These are phyloP conservation scores for Claviceps sp. DNA, from an alignment of 2,329 filamentous ascomycete genomes.

Conservation along the genomic window DNA sequence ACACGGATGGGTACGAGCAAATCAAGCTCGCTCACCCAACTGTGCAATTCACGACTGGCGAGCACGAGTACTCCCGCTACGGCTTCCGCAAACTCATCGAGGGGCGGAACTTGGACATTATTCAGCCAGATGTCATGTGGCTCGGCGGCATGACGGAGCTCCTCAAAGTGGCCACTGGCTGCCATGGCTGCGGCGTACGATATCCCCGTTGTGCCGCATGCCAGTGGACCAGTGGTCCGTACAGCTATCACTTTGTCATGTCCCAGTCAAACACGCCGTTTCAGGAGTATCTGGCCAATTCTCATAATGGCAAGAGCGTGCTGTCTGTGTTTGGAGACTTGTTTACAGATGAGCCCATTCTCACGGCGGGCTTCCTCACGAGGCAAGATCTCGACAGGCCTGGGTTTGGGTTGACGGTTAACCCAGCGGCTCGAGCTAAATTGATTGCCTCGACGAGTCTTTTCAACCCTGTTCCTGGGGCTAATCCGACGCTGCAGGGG, in stretches of 20 bases:
- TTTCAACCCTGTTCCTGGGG: slow-evolving; percentile 50
- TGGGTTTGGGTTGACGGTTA: slow-evolving; percentile 79
- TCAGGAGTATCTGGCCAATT: slow-evolving; percentile 93
- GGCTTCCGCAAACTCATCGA: slow-evolving; percentile 92
- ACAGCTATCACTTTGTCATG: slow-evolving; percentile 92
- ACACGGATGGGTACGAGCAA: slow-evolving; percentile 78
- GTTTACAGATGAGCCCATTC: slow-evolving; percentile 83
- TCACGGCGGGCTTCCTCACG: slow-evolving; percentile 67
- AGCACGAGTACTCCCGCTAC: slow-evolving; percentile 90
- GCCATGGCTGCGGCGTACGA: slow-evolving; percentile 88
- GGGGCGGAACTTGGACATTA: slow-evolving; percentile 80
- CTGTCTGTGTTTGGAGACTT: slow-evolving; percentile 85
- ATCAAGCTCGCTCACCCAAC: slow-evolving; percentile 85
- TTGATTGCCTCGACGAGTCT: slow-evolving; percentile 65
- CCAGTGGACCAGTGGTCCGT: slow-evolving; percentile 84
- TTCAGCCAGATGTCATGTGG: slow-evolving; percentile 98
- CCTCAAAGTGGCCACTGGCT: slow-evolving; percentile 72
- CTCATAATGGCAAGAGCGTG: slow-evolving; percentile 77
- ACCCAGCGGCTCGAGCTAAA: slow-evolving; percentile 55
- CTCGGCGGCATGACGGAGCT: slow-evolving; percentile 85
- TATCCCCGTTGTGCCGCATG: slow-evolving; percentile 89
- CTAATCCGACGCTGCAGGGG: slow-evolving; percentile 20
- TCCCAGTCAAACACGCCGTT: slow-evolving; percentile 89
- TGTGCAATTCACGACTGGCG: slow-evolving; percentile 87
- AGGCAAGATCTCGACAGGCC: slow-evolving; percentile 73